Base-by-base conservation (phyloP, 2,329 filamentous ascomycete genomes). In the Ophioceras dolichostomum region DNA sequence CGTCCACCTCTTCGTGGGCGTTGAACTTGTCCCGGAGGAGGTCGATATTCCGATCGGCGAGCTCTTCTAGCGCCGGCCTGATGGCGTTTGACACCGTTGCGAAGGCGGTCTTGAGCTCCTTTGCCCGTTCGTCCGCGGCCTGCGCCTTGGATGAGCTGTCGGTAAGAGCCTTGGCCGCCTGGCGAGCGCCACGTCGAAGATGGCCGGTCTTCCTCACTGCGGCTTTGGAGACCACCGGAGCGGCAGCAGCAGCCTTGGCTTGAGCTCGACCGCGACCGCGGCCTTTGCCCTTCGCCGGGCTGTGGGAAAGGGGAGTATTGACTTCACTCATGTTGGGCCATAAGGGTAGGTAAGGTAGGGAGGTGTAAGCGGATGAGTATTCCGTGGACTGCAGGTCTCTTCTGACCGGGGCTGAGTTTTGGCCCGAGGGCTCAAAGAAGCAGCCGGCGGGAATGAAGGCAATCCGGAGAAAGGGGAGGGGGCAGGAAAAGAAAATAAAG, bases 51-150 rank as follows among this genome's bases (percentile, higher is more conserved):
- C 74, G 67, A 37, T 74, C 70, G 14, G 76, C 76, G 16, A 85
- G 62, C 49, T 83, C 77, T 41, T 76, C 73, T 12, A 83, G 61
- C 9, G 76, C 67, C 13, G 73, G 71, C 54, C 80, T 83, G 47
- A 82, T 57, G 21, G 70, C 65, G 46, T 73, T 69, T 41, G 74
- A 68, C 36, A 84, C 69, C 40, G 68, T 62, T n/a, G 73, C 67
- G 55, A 74, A 84, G 18, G 66, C 65, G 39, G 74, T 73, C 54
- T 79, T 79, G 47, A 84, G 63, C 47, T 80, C 70, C 45, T 79
- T 67, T 51, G 79, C 73, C 38, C 80, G 75, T 52, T 76, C 72
- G 45, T 73, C 70, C 39, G 67, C 65, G 36, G 70, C 71, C 51
- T 76, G 73, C 37, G 69, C 65, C n/a, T 24, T n/a, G 22, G 20